Base-by-base conservation (phyloP, 306 rosid genomes). In the Citrullus colocynthis region DNA sequence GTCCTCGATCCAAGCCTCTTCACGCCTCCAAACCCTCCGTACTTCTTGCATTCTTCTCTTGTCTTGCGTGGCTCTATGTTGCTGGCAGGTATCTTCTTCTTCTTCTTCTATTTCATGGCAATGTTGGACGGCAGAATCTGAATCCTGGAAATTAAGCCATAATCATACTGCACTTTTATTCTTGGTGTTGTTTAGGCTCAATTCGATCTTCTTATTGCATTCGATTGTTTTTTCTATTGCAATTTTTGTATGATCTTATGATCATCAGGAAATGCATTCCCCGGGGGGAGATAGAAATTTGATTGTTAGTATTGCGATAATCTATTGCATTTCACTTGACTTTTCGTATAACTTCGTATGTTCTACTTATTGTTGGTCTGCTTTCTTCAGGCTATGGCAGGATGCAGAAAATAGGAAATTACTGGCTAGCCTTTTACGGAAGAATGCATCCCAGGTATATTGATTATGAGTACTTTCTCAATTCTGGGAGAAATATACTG, bases 61-160 rank as follows among this genome's bases (percentile, higher is more conserved):
- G 99, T 78, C 88, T 95, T 37, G 99, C 99, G 49, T 95, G 99
- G 99, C 99, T 95, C 36, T 95, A 95, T 82, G 98, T 95, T 55
- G 98, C 98, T 24, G 99, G 99, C 79, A 85, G 98, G 99, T 95
- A 20, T 54, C 24, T 49, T 42, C 34, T 34, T 6, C 79, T 30
- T 55, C 73, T 12, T 71, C 9, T 0, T 4, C 24, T 71, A 9
- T 7, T 28, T 17, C 16, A 6, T n/a, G 9, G 1, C 18, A 24
- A 48, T 71, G 41, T 71, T 71, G 76, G 21, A 71, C 32, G 24
- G 75, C 18, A 20, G 18, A 44, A 21, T n/a, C 75, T 72, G 58
- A 72, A 72, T 48, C 59, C 16, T 9, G 9, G 2, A 18, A 17
- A 51, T 73, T 17, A 36, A 51, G 18, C 15, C 28, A 30, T 15